Evolutionary conservation across 2,329 filamentous ascomycete species (phyloP), one percentile per base, ranked within the genome.

Genomic region (Proliferodiscus dingleyae): DNA sequence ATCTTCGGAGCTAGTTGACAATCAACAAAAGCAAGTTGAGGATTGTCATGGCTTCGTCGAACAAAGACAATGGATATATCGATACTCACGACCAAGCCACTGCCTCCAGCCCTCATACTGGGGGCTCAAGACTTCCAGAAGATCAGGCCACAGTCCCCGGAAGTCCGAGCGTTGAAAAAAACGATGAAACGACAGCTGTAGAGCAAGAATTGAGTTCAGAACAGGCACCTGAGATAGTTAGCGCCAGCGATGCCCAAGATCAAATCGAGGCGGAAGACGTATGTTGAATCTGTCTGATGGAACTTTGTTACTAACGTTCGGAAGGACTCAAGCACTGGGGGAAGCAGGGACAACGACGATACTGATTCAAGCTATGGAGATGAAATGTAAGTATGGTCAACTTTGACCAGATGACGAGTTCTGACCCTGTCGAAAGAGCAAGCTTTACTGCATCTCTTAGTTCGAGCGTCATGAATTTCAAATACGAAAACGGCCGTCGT

Each of bases 401-500:
- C n/a, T n/a, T 16, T 1, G 11, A 23, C 18, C 13, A 10, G 22
- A 18, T 5, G 10, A 38, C 4, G 11, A 40, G 22, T 18, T n/a
- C 37, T 40, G 8, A 40, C 7, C 4, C 3, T 26, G 22, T 24
- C 15, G 28, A 26, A 15, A 40, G 37, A n/a, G 37, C 11, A 23
- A 59, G 18, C 53, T 40, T 40, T 24, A 45, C 43, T 3, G 47
- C 29, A 32, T 68, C 64, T 24, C 53, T 71, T 33, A 63, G 64
- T 2, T 72, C 70, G 13, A 69, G 68, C 45, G 67, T 72, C 42
- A 64, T 58, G 46, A 53, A 70, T 36, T 73, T 71, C 52, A 61
- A 65, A 36, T 72, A 68, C 53, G 71, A 73, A 44, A 71, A 73
- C 38, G 71, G 71, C 3, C 62, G 71, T 1, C 62, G 71, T 2